Evolutionary conservation across 371 early-diverging fungal species (phyloP).

Genomic region (Mortierella sp.): DNA sequence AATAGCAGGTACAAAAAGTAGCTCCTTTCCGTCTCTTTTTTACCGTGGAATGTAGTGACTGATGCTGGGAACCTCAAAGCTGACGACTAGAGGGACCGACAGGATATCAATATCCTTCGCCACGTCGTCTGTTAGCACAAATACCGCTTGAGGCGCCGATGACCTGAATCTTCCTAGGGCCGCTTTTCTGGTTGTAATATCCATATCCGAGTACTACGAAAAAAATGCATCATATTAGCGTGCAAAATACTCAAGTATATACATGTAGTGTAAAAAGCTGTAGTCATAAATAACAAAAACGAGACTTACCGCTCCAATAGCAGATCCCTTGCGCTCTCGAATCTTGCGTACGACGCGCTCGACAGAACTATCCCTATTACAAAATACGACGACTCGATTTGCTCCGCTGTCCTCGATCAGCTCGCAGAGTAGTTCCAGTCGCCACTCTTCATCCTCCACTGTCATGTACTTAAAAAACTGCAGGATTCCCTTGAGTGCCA

Average conservation of each 20-base stretch:
- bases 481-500: slow-evolving; percentile 49
- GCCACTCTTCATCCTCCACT: slow-evolving; percentile 48
- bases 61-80: slow-evolving; percentile 40
- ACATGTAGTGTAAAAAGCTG: too few relatives aligned
- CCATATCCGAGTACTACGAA: slow-evolving; percentile 52
- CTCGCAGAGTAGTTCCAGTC: slow-evolving; percentile 34
- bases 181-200: slow-evolving; percentile 22
- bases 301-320: slow-evolving; percentile 35
- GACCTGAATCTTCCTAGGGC: slow-evolving; percentile 31
- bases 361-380: slow-evolving; percentile 35
- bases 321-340: slow-evolving; percentile 38
- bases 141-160: slow-evolving; percentile 16
- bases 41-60: slow-evolving; percentile 49
- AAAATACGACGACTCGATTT: slow-evolving; percentile 39
- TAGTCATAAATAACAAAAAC: neutral
- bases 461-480: slow-evolving; percentile 54
- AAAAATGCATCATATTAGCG: too few relatives aligned
- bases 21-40: too few relatives aligned
- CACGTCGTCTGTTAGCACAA: slow-evolving; percentile 39
- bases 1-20: too few relatives aligned
- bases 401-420: slow-evolving; percentile 51
- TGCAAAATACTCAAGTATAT: neutral
- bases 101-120: slow-evolving; percentile 37
- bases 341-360: slow-evolving; percentile 39
- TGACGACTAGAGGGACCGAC: slow-evolving; percentile 41